phyloP scores from a whole-genome alignment of 2,329 filamentous ascomycete genomes.

The Fusarium illudens region DNA sequence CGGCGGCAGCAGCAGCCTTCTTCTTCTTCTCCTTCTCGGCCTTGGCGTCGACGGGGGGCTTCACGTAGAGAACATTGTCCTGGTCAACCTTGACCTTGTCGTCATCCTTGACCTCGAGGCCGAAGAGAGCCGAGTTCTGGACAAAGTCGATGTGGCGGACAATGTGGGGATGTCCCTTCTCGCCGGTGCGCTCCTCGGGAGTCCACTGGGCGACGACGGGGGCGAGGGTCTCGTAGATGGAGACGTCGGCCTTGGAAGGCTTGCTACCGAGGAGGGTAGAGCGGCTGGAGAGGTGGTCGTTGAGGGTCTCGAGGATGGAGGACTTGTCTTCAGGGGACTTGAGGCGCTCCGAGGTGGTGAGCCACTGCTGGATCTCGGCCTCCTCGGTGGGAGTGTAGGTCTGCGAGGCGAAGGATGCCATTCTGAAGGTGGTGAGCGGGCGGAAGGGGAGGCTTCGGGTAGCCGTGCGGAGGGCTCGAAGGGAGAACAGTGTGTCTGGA shows the following conservation, averaged over 20 bases:
- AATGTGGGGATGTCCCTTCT: slow-evolving; percentile 89
- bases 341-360: slow-evolving; percentile 78
- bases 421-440: slow-evolving; percentile 54
- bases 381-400: slow-evolving; percentile 82
- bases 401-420: slow-evolving; percentile 71
- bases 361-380: slow-evolving; percentile 89
- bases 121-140: slow-evolving; percentile 83
- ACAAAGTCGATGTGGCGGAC: slow-evolving; percentile 94
- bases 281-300: slow-evolving; percentile 85
- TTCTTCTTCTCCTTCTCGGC: slow-evolving; percentile 99
- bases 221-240: slow-evolving; percentile 80
- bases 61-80: slow-evolving; percentile 84
- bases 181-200: slow-evolving; percentile 85
- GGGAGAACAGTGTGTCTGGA: slow-evolving; percentile 52
- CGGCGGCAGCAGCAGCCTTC: slow-evolving; percentile 77
- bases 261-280: slow-evolving; percentile 91
- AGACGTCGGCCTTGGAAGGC: slow-evolving; percentile 86
- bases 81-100: slow-evolving; percentile 83
- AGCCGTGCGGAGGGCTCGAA: slow-evolving; percentile 49
- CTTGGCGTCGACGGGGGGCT: slow-evolving; percentile 89
- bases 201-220: slow-evolving; percentile 82
- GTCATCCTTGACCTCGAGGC: slow-evolving; percentile 71
- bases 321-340: slow-evolving; percentile 64
- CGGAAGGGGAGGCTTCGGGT: slow-evolving; percentile 47
- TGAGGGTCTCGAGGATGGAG: slow-evolving; percentile 79